Evolutionary conservation across 176 grass and related monocot genomes (phyloP).

Genomic region (Areca catechu): DNA sequence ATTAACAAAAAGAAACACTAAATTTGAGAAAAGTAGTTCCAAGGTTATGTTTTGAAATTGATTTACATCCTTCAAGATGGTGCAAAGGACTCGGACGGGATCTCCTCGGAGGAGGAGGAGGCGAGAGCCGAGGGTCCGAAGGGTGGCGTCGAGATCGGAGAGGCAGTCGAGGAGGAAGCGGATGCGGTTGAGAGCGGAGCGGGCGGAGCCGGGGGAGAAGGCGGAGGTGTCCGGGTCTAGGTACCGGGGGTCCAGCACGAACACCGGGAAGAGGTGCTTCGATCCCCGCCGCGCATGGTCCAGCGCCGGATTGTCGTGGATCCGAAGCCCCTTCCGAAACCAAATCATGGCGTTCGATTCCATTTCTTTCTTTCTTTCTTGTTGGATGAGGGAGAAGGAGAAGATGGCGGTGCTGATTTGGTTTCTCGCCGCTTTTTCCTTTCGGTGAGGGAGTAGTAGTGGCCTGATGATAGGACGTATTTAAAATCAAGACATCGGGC

Average conservation of each 20-base stretch:
- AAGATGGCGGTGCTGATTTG: too few relatives aligned
- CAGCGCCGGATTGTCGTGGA: conserved; percentile 91
- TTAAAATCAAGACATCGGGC: too few relatives aligned
- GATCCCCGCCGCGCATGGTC: conserved; percentile 38
- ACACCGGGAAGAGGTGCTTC: conserved; percentile 63
- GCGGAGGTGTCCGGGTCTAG: conserved; percentile 49
- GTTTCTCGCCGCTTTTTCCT: too few relatives aligned
- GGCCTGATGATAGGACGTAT: too few relatives aligned
- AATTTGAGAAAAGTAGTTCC: too few relatives aligned
- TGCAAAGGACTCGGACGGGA: conserved; percentile 43
- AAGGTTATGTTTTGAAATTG: too few relatives aligned
- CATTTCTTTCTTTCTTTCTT: too few relatives aligned
- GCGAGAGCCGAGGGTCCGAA: conserved; percentile 53
- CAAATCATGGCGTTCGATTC: conserved; percentile 56
- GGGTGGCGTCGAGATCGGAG: conserved; percentile 55
- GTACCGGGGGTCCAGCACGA: conserved; percentile 78
- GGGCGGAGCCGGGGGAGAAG: conserved; percentile 57
- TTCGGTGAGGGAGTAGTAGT: too few relatives aligned
- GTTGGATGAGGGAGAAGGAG: too few relatives aligned
- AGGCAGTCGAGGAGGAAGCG: conserved; percentile 88
- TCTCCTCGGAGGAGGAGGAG: conserved; percentile 62
- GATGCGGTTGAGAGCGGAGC: conserved; percentile 45
- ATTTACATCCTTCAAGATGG: conserved; percentile 61
- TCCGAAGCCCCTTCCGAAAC: conserved; percentile 79
- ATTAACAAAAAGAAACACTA: too few relatives aligned